Evolutionary conservation across 225 moss, liverwort and hornwort species (phyloP).

Genomic region (Asterella californica): DNA sequence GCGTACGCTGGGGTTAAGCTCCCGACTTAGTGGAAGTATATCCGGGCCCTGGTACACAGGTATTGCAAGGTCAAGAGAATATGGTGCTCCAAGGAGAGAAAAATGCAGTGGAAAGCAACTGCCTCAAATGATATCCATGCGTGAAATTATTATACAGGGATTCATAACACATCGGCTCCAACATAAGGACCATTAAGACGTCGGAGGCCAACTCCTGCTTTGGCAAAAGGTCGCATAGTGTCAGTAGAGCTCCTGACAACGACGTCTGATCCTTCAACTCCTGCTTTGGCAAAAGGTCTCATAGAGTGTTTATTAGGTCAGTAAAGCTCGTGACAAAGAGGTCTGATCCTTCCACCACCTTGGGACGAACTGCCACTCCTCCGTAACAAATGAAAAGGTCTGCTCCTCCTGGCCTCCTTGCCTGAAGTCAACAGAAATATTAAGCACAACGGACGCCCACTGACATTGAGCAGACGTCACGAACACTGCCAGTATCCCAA

Average conservation of each 20-base stretch:
- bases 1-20: background rate
- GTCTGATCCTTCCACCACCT: constrained; percentile 76
- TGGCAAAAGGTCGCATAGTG: background rate
- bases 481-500: background rate
- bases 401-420: constrained; percentile 83
- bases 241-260: background rate
- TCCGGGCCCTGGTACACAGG: background rate
- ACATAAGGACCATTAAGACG: background rate
- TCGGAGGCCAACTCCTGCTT: background rate
- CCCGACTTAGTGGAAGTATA: background rate
- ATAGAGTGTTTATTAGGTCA: constrained; percentile 58
- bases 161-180: background rate
- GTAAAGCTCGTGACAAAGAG: constrained; percentile 76
- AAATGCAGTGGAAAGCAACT: background rate
- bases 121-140: background rate
- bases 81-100: background rate
- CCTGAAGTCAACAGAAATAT: constrained; percentile 35
- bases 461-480: background rate
- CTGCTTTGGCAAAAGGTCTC: background rate
- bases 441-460: background rate
- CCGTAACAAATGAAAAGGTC: constrained; percentile 92
- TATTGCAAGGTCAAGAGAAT: background rate
- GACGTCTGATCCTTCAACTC: background rate
- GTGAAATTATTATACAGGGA: background rate
- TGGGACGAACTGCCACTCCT: constrained; percentile 69